phyloP scores from a whole-genome alignment of 495 filamentous ascomycete genomes.

The Penicillium diatomitis region DNA sequence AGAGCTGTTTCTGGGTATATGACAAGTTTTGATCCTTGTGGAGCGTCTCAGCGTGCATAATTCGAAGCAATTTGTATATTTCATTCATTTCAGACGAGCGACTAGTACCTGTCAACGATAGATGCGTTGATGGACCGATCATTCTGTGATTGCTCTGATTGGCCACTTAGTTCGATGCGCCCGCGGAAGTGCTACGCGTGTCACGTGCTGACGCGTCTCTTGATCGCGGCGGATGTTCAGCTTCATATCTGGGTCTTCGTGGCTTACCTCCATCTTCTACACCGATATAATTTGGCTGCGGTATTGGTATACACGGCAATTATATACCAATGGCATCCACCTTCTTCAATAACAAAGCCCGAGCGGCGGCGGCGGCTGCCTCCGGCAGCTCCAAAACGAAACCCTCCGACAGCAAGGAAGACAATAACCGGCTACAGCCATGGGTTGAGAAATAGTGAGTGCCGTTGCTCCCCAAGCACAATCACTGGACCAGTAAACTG shows the following conservation, averaged over 20 bases:
- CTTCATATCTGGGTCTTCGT: conserved; percentile 2
- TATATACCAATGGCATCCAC: conserved; percentile 40
- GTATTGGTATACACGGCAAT: conserved; percentile 19
- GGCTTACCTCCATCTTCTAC: conserved; percentile 1
- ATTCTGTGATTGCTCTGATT: conserved; percentile 6
- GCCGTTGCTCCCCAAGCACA: not conserved
- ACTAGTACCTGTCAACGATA: too few species aligned
- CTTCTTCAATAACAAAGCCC: conserved; percentile 94
- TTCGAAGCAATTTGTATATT: not conserved
- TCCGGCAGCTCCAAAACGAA: conserved; percentile 39
- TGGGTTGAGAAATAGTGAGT: conserved; percentile 99
- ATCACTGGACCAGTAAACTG: not conserved
- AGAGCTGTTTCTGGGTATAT: not conserved
- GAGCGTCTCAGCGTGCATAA: conserved; percentile 1
- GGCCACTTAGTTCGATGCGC: not conserved
- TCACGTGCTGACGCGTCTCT: conserved; percentile 36
- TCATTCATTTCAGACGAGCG: too few species aligned
- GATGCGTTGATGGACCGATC: too few species aligned
- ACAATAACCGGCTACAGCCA: conserved; percentile 63
- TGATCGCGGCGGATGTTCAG: conserved; percentile 13
- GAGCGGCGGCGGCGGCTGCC: conserved; percentile 66
- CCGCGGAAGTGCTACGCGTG: conserved; percentile 20
- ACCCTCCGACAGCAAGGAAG: conserved; percentile 52
- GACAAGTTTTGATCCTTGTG: conserved; percentile 1
- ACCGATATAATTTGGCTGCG: not conserved